These are phyloP conservation scores for Phanerochaete carnosa DNA, from an alignment of 768 basidiomycete genomes.

Conservation along the genomic window DNA sequence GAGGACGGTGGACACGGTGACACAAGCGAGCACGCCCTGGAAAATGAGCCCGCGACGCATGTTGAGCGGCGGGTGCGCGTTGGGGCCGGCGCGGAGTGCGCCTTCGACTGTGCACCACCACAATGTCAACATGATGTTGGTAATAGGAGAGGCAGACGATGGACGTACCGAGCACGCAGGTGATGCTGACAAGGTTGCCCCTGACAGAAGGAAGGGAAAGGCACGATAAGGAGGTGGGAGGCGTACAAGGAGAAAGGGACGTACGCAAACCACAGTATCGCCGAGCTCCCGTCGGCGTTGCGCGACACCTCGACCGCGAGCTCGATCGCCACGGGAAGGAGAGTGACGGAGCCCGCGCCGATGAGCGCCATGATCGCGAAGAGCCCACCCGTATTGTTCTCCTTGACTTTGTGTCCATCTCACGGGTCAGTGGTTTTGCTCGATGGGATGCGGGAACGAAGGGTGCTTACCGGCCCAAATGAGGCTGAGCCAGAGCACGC, in stretches of 20 bases:
- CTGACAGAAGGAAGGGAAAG: conserved; percentile 30
- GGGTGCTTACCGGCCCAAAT: conserved; percentile 70
- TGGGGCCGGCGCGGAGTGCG: conserved; percentile 59
- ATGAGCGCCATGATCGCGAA: conserved; percentile 68
- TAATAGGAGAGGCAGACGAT: background rate
- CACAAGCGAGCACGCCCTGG: conserved; percentile 50
- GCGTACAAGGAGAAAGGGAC: conserved; percentile 21
- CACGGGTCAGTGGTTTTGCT: background rate
- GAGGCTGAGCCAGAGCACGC: conserved; percentile 62
- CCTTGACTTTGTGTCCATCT: conserved; percentile 49
- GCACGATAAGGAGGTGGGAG: background rate
- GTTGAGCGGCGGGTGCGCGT: conserved; percentile 67
- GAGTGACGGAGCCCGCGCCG: conserved; percentile 59
- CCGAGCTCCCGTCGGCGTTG: conserved; percentile 74
- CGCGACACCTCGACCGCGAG: conserved; percentile 80
- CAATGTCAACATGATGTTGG: background rate
- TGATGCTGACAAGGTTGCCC: conserved; percentile 61
- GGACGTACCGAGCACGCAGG: conserved; percentile 58
- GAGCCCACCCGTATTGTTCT: conserved; percentile 54
- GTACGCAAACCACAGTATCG: conserved; percentile 73
- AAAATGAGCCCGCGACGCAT: conserved; percentile 70
- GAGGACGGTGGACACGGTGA: conserved; percentile 39
- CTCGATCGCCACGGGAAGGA: conserved; percentile 77
- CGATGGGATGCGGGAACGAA: background rate
- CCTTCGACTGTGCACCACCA: conserved; percentile 46